Evolutionary conservation across 331 rosid genomes (phyloP), one percentile per base, ranked within the genome.

Genomic region (Erythrophleum ivorense): DNA sequence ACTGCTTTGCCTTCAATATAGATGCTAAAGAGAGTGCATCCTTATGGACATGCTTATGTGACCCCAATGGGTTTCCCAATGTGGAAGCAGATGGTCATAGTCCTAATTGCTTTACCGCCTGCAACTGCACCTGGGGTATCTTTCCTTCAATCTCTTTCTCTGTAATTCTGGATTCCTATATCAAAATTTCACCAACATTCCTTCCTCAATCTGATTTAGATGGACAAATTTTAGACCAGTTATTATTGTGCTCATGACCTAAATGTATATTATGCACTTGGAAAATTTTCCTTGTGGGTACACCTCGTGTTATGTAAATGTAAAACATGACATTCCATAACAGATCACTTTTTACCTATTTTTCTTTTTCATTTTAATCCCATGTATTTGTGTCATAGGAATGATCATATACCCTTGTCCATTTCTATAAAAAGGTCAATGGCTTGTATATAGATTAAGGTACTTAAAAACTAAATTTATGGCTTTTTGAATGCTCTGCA

Each of bases 71-170:
- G n/a, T 86, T 92, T 75, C 99, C 98, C 18, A 85, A 91, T 82
- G 92, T 96, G 71, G 87, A 86, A 75, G 88, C 88, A 71, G 85
- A 79, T 63, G 75, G 62, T 73, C 87, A 76, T 73, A 81, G 85
- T 79, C 65, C 86, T 19, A 73, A 80, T 71, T 96, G 97, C 84
- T 96, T 94, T 85, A 58, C 86, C 14, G 89, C 94, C 86, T 96
- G 99, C 92, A 92, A 89, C 82, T 96, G 98, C 85, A 80, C 88
- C 70, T 92, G 85, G 81, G 99, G 99, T 93, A 89, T 82, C 29
- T 80, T 65, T 65, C 82, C 78, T 46, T 76, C 71, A 63, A 9
- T 53, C 85, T 75, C 65, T 78, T 53, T 81, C 78, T 36, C 82
- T 80, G 33, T 75, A 40, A 41, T 75, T 5, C 52, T 1, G 55